Conservation (phyloP, 1,139 yeast species). For the Hemisphaericaspora lyxosophila region DNA sequence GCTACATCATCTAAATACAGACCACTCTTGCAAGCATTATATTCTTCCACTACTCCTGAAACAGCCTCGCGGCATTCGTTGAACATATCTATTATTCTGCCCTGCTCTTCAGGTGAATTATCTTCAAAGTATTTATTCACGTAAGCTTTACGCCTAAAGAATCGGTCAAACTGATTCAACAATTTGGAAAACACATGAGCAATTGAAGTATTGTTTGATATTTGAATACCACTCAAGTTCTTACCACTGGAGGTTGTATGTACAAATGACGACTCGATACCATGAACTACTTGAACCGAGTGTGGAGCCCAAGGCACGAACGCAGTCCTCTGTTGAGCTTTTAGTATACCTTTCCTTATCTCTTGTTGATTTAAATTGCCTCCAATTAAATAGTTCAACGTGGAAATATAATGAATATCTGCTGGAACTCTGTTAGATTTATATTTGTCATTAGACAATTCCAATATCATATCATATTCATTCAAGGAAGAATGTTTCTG, state of each 20-base stretch:
- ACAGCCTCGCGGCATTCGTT: constrained; percentile 77
- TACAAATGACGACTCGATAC: constrained; percentile 68
- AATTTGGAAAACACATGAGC: constrained; percentile 64
- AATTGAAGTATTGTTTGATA: constrained; percentile 77
- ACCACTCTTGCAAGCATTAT: constrained; percentile 56
- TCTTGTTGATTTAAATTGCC: constrained; percentile 62
- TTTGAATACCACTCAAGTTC: constrained; percentile 69
- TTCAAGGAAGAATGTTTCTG: constrained; percentile 67
- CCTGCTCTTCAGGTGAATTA: constrained; percentile 44
- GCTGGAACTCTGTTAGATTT: constrained; percentile 61
- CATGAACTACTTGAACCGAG: constrained; percentile 74
- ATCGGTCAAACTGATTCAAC: constrained; percentile 73
- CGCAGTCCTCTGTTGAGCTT: constrained; percentile 73
- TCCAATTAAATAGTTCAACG: constrained; percentile 78
- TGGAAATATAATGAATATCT: constrained; percentile 55
- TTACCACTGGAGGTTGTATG: constrained; percentile 16
- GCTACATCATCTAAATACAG: constrained; percentile 51
- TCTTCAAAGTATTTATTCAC: constrained; percentile 69
- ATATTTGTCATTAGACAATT: constrained; percentile 75
- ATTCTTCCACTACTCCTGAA: constrained; percentile 68
- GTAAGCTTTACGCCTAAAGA: constrained; percentile 82
- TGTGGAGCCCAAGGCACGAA: constrained; percentile 91
- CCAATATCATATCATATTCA: constrained; percentile 82
- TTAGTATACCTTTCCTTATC: constrained; percentile 73
- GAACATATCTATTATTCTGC: constrained; percentile 67